Base-by-base conservation (phyloP, 2,329 filamentous ascomycete species). In the Cyphellophora europaea region DNA sequence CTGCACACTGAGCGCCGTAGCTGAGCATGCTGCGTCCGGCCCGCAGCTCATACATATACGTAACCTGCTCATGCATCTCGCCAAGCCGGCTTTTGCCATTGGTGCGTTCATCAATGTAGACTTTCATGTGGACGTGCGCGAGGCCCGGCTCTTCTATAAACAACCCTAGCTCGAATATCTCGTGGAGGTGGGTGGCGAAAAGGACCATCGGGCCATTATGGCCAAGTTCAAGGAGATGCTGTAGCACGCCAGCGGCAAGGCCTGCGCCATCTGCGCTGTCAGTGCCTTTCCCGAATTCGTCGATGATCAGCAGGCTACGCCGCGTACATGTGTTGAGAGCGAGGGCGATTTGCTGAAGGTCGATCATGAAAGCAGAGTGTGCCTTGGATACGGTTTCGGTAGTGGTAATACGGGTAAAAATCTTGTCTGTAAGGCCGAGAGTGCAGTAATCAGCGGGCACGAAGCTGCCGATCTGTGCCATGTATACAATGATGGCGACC, bases 381-480 rank as follows among this genome's bases (percentile, higher is more conserved):
- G 67, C 63, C 55, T 71, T 69, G 2, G 77, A 79, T 2, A 81
- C 74, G 11, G 73, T 77, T 49, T 82, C 77, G 41, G 78, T 67
- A 0, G 87, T 88, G 12, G 82, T 76, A 32, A 95, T 82, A 13
- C 87, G 77, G 2, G 88, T 93, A 32, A 96, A 61, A 30, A 98
- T 93, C 52, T 84, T 93, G 63, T 96, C 91, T 0, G 89, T 95
- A 21, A 96, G 60, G 1, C 91, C 89, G 42, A 98, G 79, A 1
- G 61, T 72, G 6, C 88, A 89, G 17, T 59, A 65, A 11, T 78
- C 69, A 2, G 88, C 89, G 1, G 91, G 89, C 1, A 98, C 84
- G 53, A 84, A 96, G 54, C 86, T 89, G 33, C 91, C 91, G 35
- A 94, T 74, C 53, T 98, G 91, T 1, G 91, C 85, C 57, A 98